Evolutionary conservation across 2,329 filamentous ascomycete species (phyloP).

Genomic region (Orbilia quercus): DNA sequence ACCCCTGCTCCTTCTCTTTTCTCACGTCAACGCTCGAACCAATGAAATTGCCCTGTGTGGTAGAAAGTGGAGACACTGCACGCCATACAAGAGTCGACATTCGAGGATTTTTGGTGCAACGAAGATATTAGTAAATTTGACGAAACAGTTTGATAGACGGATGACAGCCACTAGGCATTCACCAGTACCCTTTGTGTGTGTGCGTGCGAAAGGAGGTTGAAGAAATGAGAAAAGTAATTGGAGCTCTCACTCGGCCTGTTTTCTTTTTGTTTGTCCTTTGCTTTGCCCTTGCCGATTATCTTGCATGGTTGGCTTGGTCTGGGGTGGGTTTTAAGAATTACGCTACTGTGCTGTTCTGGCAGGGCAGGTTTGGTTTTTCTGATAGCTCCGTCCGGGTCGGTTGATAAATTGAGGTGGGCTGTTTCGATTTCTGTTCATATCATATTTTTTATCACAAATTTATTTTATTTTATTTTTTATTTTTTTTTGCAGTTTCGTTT

Average conservation of each 20-base stretch:
- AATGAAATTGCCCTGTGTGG: constrained; percentile 13
- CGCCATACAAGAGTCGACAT: constrained; percentile 13
- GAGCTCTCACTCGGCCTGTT: no score
- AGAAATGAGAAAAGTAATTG: constrained; percentile 19
- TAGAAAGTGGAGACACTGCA: constrained; percentile 22
- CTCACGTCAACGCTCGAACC: constrained; percentile 7
- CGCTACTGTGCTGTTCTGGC: constrained; percentile 16
- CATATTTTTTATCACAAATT: background rate
- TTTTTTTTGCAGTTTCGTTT: constrained; percentile 5
- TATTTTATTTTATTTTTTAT: background rate
- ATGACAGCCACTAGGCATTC: no score
- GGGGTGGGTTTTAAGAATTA: constrained; percentile 2
- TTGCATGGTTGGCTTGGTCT: background rate
- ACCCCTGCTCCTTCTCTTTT: constrained; percentile 6
- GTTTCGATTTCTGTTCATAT: constrained; percentile 34
- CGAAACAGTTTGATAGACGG: background rate
- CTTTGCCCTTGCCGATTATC: constrained; percentile 22
- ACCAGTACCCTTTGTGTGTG: no score
- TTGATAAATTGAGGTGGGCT: constrained; percentile 24
- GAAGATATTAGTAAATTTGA: constrained; percentile 10
- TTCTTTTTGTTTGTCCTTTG: constrained; percentile 32
- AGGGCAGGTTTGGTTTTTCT: constrained; percentile 5
- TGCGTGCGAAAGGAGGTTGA: no score
- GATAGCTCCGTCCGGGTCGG: constrained; percentile 39
- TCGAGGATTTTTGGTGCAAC: constrained; percentile 1